These are phyloP conservation scores for Talaromyces borbonicus DNA, from an alignment of 495 filamentous ascomycete genomes.

Conservation along the genomic window DNA sequence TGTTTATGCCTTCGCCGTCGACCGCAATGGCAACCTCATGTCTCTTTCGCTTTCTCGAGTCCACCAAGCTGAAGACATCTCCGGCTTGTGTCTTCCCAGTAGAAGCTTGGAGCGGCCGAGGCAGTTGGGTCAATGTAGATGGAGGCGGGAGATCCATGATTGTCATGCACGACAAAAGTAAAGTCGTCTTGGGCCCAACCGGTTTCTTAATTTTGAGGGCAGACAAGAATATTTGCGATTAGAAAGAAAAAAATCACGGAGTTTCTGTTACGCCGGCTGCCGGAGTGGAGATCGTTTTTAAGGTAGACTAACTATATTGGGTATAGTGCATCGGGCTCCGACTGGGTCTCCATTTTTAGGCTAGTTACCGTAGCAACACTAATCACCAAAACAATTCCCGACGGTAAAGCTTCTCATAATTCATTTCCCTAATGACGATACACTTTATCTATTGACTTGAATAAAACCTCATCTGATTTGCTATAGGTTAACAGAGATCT, in stretches of 20 bases:
- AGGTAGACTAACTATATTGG: background rate
- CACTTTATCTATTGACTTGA: no score
- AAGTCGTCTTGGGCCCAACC: background rate
- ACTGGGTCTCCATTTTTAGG: no score
- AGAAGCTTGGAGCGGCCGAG: slow-evolving; percentile 50
- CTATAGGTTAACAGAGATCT: no score
- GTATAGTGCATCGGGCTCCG: slow-evolving; percentile 4
- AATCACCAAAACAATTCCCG: no score
- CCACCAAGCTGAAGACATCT: slow-evolving; percentile 62
- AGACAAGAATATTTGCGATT: background rate
- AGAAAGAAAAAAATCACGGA: slow-evolving; percentile 3
- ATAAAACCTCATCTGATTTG: no score
- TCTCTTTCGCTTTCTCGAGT: slow-evolving; percentile 74
- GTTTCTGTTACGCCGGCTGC: background rate
- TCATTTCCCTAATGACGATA: no score
- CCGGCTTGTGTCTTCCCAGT: slow-evolving; percentile 51
- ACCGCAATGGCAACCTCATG: slow-evolving; percentile 76
- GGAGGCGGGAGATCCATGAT: slow-evolving; percentile 37
- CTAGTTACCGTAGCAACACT: no score
- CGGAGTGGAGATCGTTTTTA: background rate
- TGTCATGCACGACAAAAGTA: background rate
- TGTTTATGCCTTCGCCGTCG: slow-evolving; percentile 83
- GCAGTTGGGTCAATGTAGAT: slow-evolving; percentile 54
- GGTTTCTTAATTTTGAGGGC: background rate
- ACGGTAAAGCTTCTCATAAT: no score